phyloP scores from a whole-genome alignment of 176 grass and related monocot species.

The Dactylis glomerata region DNA sequence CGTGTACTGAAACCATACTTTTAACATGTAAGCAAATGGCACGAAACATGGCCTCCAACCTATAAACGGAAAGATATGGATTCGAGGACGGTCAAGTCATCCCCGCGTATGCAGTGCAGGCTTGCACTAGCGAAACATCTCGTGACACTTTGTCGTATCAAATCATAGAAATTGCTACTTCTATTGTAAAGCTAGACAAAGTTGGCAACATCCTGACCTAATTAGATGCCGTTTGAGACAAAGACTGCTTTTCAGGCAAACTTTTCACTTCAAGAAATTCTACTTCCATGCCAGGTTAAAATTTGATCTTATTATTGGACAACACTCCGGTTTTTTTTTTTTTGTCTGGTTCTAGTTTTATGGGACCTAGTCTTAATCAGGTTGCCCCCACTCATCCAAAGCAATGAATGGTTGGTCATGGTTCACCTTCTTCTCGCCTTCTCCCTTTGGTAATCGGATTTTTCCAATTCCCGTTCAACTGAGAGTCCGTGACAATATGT shows the following conservation, averaged over 20 bases:
- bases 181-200: conserved; percentile 31
- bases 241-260: background rate
- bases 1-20: background rate
- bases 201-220: conserved; percentile 20
- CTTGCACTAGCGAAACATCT: conserved; percentile 26
- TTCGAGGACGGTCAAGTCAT: conserved; percentile 1
- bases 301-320: background rate
- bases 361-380: background rate
- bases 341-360: background rate
- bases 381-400: background rate
- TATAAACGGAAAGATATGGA: conserved; percentile 24
- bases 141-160: conserved; percentile 1
- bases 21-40: background rate
- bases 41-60: background rate
- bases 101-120: background rate
- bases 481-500: background rate
- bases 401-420: background rate
- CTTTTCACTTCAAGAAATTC: conserved; percentile 21
- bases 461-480: background rate
- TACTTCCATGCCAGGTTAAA: background rate
- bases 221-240: conserved; percentile 36
- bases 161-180: conserved; percentile 21
- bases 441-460: no score
- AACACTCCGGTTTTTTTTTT: background rate
- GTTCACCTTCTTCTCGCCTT: background rate